Evolutionary conservation across 345 rosid genomes (phyloP).

Genomic region (Eucalyptus guilfoylei): DNA sequence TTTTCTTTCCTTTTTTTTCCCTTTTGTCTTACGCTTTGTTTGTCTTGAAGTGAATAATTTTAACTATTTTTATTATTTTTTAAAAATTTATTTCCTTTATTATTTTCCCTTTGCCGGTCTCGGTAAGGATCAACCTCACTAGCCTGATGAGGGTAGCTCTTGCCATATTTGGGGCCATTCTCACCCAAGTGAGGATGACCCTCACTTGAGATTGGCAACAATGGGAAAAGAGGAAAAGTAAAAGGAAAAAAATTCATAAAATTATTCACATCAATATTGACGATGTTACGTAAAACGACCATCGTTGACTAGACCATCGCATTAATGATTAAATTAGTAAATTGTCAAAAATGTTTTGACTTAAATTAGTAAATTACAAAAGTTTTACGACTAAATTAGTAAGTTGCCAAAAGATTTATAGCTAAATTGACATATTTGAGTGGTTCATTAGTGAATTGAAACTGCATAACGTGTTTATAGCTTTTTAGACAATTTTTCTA

Average conservation of each 20-base stretch:
- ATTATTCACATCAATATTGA: no score
- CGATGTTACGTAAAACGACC: accelerated
- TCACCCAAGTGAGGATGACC: no score
- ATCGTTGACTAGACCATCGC: accelerated
- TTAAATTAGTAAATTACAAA: background rate
- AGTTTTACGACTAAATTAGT: no score
- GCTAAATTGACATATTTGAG: no score
- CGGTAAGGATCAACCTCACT: background rate
- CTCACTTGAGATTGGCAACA: background rate
- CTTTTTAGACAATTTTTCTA: no score
- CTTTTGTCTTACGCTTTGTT: no score
- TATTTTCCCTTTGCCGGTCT: accelerated
- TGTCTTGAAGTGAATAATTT: no score
- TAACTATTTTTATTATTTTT: no score
- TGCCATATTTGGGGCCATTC: background rate
- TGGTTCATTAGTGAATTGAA: accelerated
- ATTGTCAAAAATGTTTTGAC: no score
- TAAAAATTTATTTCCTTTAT: accelerated
- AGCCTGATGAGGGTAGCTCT: accelerated
- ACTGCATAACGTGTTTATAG: accelerated
- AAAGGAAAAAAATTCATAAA: no score
- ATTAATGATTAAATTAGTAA: no score
- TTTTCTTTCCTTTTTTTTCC: no score
- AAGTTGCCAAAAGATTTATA: background rate
- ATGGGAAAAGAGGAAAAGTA: background rate